Conservation (phyloP, 2,329 filamentous ascomycete species). For the Sordariomycetes sp. region DNA sequence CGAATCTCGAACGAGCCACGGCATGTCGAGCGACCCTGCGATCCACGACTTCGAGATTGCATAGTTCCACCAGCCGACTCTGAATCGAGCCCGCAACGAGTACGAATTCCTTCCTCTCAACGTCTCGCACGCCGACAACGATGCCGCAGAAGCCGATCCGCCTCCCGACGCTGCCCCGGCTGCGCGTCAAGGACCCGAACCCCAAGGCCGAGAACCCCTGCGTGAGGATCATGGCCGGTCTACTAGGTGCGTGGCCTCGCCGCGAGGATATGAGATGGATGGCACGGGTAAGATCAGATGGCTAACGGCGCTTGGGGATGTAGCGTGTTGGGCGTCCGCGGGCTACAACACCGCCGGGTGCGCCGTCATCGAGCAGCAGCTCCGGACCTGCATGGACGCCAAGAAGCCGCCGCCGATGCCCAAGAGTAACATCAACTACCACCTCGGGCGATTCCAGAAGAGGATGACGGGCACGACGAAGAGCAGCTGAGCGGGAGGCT, state of each 20-base stretch:
- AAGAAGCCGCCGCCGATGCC: constrained; percentile 34
- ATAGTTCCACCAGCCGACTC: neutral
- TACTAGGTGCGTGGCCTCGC: constrained; percentile 31
- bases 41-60: neutral
- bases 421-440: constrained; percentile 83
- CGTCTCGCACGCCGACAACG: constrained; percentile 9
- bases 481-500: constrained; percentile 14
- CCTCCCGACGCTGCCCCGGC: constrained; percentile 39
- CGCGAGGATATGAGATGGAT: neutral
- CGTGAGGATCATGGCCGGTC: constrained; percentile 40
- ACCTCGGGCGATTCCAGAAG: constrained; percentile 66
- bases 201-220: constrained; percentile 36
- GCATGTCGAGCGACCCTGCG: neutral
- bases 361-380: constrained; percentile 41
- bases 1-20: neutral
- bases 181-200: constrained; percentile 42
- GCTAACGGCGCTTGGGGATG: neutral
- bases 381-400: constrained; percentile 68
- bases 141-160: constrained; percentile 42
- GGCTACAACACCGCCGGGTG: constrained; percentile 53
- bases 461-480: constrained; percentile 40
- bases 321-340: constrained; percentile 75
- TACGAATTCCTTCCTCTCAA: neutral
- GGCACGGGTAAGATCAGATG: neutral
- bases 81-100: neutral